Evolutionary conservation across 352 stramenopile species (phyloP).

Genomic region (Pythium periplocum): DNA sequence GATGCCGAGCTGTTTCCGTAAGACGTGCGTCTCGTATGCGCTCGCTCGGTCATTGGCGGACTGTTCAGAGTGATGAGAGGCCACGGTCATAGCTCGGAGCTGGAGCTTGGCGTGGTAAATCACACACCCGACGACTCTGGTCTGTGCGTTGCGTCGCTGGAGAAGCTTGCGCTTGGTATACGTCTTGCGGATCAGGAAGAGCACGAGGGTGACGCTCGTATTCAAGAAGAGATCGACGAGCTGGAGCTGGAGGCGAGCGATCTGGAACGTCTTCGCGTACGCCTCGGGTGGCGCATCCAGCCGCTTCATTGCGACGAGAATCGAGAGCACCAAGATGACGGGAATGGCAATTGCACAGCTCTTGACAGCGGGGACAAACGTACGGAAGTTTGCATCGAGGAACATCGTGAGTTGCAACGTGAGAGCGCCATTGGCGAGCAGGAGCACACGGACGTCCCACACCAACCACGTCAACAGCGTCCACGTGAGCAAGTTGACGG

Average conservation of each 20-base stretch:
- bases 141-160: constrained; percentile 2
- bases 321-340: constrained; percentile 1
- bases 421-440: constrained; percentile 2
- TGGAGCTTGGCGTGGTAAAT: constrained; percentile 6
- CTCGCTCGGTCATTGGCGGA: not conserved
- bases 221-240: constrained; percentile 15
- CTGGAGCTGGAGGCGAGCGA: constrained; percentile 3
- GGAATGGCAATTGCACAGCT: constrained; percentile 6
- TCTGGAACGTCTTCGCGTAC: not conserved
- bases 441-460: constrained; percentile 19
- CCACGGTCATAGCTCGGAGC: constrained; percentile 1
- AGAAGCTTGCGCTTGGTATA: constrained; percentile 19
- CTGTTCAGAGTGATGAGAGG: not conserved
- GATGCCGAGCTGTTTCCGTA: constrained; percentile 17
- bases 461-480: constrained; percentile 15
- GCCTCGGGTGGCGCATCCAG: not conserved
- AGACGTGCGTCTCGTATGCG: constrained; percentile 10
- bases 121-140: constrained; percentile 12
- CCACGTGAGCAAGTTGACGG: constrained; percentile 25
- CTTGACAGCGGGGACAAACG: constrained; percentile 10
- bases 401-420: constrained; percentile 7
- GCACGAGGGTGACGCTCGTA: constrained; percentile 7
- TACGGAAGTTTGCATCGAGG: constrained; percentile 20
- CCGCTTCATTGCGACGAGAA: constrained; percentile 1
- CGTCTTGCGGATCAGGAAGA: constrained; percentile 12